Evolutionary conservation across 495 filamentous ascomycete species (phyloP).

Genomic region (Neurospora sp.): DNA sequence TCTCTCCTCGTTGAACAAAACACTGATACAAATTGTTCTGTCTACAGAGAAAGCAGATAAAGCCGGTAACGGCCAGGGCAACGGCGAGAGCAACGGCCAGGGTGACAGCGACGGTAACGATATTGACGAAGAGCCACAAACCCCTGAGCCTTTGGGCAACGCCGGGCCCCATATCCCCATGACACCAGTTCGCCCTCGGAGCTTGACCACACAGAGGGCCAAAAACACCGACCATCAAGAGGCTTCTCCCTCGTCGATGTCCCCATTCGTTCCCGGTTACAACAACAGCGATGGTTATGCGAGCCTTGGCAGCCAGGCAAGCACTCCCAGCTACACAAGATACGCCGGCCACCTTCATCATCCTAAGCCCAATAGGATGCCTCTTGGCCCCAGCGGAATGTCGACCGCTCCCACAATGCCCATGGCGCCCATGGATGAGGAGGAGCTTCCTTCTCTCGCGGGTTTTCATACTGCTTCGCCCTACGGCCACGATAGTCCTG

Average conservation of each 20-base stretch:
- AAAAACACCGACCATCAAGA: not conserved
- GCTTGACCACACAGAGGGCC: not conserved
- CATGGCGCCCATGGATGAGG: not conserved
- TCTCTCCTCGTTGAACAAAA: not conserved
- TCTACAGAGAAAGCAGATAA: not conserved
- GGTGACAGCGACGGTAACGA: not conserved
- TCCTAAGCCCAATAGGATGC: not conserved
- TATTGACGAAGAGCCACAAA: not conserved
- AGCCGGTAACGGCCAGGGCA: not conserved
- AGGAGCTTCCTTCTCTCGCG: not conserved
- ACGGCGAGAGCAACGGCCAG: not conserved
- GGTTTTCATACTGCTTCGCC: not conserved
- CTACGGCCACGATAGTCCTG: not conserved
- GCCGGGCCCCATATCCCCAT: not conserved
- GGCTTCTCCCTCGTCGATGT: not conserved
- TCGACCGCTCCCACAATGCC: not conserved
- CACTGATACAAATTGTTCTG: not conserved
- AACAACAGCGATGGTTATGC: not conserved
- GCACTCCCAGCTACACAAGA: not conserved
- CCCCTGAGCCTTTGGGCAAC: not conserved
- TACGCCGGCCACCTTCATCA: not conserved
- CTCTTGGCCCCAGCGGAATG: not conserved
- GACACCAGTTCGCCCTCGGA: not conserved
- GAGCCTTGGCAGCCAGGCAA: not conserved
- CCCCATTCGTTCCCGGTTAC: not conserved